phyloP scores from a whole-genome alignment of 176 grass and related monocot species.

The Ananas comosus region DNA sequence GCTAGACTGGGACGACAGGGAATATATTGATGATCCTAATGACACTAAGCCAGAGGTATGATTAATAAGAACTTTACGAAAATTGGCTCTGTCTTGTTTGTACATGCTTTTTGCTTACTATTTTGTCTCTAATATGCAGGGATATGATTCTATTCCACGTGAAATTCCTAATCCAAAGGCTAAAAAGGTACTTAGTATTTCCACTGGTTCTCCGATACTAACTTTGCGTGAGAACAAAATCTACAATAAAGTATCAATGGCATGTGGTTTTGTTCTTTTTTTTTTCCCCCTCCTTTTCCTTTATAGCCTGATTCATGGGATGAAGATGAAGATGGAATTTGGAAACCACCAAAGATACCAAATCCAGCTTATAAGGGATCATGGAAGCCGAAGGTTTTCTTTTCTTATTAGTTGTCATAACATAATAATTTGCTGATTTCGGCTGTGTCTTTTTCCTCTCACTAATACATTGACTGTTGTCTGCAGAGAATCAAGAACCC shows the following conservation, averaged over 20 bases:
- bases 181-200: constrained; percentile 60
- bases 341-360: constrained; percentile 75
- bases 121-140: constrained; percentile 36
- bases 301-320: constrained; percentile 91
- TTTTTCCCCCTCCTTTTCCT: not conserved
- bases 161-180: constrained; percentile 83
- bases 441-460: constrained; percentile 4
- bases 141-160: constrained; percentile 85
- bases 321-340: constrained; percentile 90
- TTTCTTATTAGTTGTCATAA: constrained; percentile 4
- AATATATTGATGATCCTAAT: constrained; percentile 98
- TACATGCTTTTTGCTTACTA: constrained; percentile 18
- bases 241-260: no score
- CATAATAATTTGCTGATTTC: constrained; percentile 4
- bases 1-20: constrained; percentile 95
- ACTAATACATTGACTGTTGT: constrained; percentile 12
- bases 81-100: constrained; percentile 3
- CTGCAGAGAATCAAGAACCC: constrained; percentile 99
- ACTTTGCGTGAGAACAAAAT: not conserved
- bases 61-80: not conserved
- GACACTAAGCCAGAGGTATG: constrained; percentile 83
- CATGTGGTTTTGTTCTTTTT: not conserved
- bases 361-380: constrained; percentile 90
- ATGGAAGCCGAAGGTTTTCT: constrained; percentile 88
- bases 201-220: not conserved